phyloP scores from a whole-genome alignment of 257 asterid species.

The Thymus quinquecostatus region DNA sequence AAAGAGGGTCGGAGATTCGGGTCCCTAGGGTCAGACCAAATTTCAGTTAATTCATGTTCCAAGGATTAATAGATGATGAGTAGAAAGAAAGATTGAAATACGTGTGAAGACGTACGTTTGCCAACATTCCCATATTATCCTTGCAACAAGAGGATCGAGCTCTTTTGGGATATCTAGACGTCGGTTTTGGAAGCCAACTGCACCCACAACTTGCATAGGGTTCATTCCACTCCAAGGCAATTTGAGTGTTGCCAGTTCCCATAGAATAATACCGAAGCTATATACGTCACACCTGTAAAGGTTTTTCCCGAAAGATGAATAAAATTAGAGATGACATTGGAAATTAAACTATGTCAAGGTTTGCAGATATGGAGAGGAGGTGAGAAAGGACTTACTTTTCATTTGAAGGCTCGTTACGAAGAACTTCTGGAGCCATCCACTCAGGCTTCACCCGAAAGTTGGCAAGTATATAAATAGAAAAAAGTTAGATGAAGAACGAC shows the following conservation, averaged over 20 bases:
- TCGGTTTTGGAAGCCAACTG: slow-evolving; percentile 96
- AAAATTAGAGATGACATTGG: background rate
- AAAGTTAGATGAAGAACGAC: slow-evolving; percentile 13
- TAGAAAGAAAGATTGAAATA: background rate
- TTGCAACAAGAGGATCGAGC: slow-evolving; percentile 87
- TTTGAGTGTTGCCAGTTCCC: slow-evolving; percentile 96
- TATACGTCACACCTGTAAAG: slow-evolving; percentile 89
- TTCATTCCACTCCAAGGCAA: slow-evolving; percentile 99
- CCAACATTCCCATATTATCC: slow-evolving; percentile 99
- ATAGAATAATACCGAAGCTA: slow-evolving; percentile 94
- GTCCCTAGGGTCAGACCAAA: slow-evolving; percentile 52
- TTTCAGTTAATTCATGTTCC: slow-evolving; percentile 17
- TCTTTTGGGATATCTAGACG: slow-evolving; percentile 98
- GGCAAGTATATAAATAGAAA: slow-evolving; percentile 5
- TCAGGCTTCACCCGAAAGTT: slow-evolving; percentile 64
- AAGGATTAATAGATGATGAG: background rate
- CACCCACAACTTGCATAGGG: slow-evolving; percentile 99
- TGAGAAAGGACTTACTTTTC: slow-evolving; percentile 72
- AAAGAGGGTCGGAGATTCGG: slow-evolving; percentile 95
- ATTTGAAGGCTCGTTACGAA: slow-evolving; percentile 96
- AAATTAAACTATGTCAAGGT: too few species aligned
- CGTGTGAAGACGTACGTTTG: slow-evolving; percentile 63
- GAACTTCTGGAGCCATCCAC: slow-evolving; percentile 99
- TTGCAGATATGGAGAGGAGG: background rate
- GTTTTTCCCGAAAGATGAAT: background rate